phyloP scores from a whole-genome alignment of 2,329 filamentous ascomycete species.

The Fusarium newnesense region DNA sequence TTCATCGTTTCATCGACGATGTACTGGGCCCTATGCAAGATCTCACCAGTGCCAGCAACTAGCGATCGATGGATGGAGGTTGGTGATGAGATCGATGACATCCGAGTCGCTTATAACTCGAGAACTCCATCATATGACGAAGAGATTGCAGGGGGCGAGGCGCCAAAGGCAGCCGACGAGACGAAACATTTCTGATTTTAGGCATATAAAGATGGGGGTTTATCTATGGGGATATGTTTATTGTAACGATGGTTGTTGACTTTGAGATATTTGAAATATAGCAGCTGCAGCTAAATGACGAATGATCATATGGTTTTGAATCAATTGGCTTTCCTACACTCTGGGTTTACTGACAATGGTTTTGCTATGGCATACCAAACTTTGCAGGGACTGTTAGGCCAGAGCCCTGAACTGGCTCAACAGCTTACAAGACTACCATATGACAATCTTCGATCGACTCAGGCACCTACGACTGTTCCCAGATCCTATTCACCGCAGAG shows the following conservation, averaged over 20 bases:
- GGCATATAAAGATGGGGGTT: background rate
- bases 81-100: slow-evolving; percentile 68
- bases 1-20: slow-evolving; percentile 74
- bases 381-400: background rate
- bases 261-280: background rate
- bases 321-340: background rate
- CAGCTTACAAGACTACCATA: background rate
- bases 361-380: background rate
- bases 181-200: slow-evolving; percentile 22
- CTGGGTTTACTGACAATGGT: background rate
- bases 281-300: background rate
- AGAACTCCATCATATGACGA: slow-evolving; percentile 54
- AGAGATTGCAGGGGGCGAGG: slow-evolving; percentile 40
- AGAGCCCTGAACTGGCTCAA: background rate
- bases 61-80: slow-evolving; percentile 84
- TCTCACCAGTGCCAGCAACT: slow-evolving; percentile 78
- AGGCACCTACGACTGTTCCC: background rate
- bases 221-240: background rate
- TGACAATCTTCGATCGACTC: no score
- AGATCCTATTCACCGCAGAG: rapidly evolving
- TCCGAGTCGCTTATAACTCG: slow-evolving; percentile 59
- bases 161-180: slow-evolving; percentile 13
- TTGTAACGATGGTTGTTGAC: background rate
- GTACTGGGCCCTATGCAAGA: slow-evolving; percentile 76
- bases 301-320: background rate